A percentile compares a stretch with the other conserved stretches of the same genome.
These are phyloP conservation scores for Aspergillus sergii DNA, from an alignment of 2,329 filamentous ascomycete species.

Conservation along the genomic window DNA sequence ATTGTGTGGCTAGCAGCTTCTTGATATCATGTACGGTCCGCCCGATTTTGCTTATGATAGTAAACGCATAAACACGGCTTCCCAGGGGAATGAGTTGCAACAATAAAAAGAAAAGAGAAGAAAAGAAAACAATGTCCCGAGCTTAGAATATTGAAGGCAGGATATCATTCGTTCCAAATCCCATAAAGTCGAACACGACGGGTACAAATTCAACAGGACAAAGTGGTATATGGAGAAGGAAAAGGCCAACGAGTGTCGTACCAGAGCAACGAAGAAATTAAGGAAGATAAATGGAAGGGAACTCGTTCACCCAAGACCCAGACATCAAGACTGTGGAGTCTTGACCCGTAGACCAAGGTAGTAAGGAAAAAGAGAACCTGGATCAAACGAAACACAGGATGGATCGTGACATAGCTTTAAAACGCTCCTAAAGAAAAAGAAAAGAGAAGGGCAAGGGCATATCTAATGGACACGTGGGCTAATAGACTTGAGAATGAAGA, in stretches of 20 bases:
- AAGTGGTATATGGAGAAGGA: slow-evolving; percentile 9
- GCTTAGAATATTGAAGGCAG: too few relatives aligned
- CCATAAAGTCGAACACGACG: neutral
- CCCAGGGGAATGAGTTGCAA: neutral
- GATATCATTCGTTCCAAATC: neutral
- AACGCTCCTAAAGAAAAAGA: slow-evolving; percentile 15
- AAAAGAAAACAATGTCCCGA: neutral
- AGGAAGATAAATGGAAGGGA: slow-evolving; percentile 6
- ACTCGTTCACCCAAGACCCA: slow-evolving; percentile 20
- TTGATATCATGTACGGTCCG: neutral
- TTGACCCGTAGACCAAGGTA: slow-evolving; percentile 8
- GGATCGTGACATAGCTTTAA: slow-evolving; percentile 18
- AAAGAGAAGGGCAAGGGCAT: neutral
- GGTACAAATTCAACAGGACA: neutral
- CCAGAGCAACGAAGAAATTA: neutral
- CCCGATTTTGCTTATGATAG: neutral
- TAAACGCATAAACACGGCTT: neutral
- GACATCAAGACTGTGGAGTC: neutral
- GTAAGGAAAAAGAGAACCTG: neutral
- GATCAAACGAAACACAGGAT: slow-evolving; percentile 18
- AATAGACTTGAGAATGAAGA: slow-evolving; percentile 16
- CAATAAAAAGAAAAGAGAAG: neutral
- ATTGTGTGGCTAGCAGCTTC: neutral
- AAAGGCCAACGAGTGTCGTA: neutral
- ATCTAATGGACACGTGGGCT: slow-evolving; percentile 10